Percentiles rank a stretch among this genome's conserved stretches.
These are phyloP conservation scores for Fusarium chlamydosporum DNA, from an alignment of 2,329 filamentous ascomycete species.

Conservation along the genomic window DNA sequence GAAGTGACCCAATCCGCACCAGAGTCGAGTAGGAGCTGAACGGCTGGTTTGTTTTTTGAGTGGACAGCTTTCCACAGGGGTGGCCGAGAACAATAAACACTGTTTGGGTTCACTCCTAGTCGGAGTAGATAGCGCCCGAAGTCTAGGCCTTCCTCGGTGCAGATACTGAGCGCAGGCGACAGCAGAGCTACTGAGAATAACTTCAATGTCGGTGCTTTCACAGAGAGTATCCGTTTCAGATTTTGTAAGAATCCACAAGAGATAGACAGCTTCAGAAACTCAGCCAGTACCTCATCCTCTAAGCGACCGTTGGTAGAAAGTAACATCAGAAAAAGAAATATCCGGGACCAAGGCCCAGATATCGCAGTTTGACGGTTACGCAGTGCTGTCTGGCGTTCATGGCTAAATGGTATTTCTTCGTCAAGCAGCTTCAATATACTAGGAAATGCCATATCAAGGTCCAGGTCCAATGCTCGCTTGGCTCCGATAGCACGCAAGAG, in stretches of 20 bases:
- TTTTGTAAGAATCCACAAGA: neutral
- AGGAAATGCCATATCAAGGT: neutral
- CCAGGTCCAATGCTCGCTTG: rapidly evolving
- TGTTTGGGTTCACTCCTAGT: neutral
- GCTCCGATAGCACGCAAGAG: neutral
- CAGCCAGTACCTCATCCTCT: rapidly evolving
- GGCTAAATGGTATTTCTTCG: neutral
- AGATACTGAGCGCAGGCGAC: rapidly evolving
- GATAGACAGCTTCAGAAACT: neutral
- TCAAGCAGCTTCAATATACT: neutral
- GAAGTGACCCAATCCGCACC: neutral
- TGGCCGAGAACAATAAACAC: rapidly evolving
- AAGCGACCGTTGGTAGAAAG: neutral
- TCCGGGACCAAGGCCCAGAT: neutral
- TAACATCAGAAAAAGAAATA: neutral
- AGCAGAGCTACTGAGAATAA: neutral
- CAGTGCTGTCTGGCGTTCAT: neutral
- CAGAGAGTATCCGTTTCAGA: neutral
- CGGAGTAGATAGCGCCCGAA: neutral
- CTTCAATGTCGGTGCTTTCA: neutral
- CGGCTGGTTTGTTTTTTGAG: neutral
- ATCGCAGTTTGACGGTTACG: neutral
- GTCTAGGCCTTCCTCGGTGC: neutral
- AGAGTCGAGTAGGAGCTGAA: neutral
- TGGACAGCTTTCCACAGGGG: neutral